Evolutionary conservation across 2,329 filamentous ascomycete species (phyloP), one percentile per base, ranked within the genome.

Genomic region (Davidsoniella eucalypti): DNA sequence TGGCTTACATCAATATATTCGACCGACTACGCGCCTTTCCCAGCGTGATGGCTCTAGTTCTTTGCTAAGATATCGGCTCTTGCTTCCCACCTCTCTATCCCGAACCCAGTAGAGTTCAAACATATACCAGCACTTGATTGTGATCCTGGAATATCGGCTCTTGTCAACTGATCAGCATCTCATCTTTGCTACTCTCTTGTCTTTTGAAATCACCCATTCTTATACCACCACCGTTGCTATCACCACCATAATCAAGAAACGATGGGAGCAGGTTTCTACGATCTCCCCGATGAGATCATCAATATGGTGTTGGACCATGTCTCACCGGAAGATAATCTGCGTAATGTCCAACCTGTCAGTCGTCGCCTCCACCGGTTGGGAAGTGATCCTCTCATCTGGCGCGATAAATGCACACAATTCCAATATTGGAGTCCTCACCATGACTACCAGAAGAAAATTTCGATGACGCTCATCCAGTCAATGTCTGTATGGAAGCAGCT

Each of bases 271-370:
- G 17, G 40, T 23, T 46, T 46, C 23, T n/a, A 26, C 12, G 38
- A 50, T 39, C 69, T 92, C 36, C 88, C 88, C 39, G 84, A 90
- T 64, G 92, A 98, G 68, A 76, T 96, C 55, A 72, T 96, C 58
- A 78, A 86, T 61, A 74, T 80, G 49, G 83, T 96, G 56, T 72
- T 95, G 56, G 70, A 72, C 55, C 78, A 78, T 60, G 62, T 66
- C 60, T 76, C 64, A 59, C 81, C 72, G 56, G 69, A 69, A 51
- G 71, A 80, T 54, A 70, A 69, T 45, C 62, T 79, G 38, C 49
- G 56, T 12, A 63, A 59, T 51, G 58, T 80, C 37, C 69, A 75
- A 54, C 61, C 64, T 23, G 70, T 82, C 9, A 85, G 76, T 18
- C 76, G 69, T 56, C 76, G 78, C 52, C 73, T 90, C 57, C 68